Evolutionary conservation across 208 protist genomes (phyloP).

Genomic region (Acanthamoeba sp.): DNA sequence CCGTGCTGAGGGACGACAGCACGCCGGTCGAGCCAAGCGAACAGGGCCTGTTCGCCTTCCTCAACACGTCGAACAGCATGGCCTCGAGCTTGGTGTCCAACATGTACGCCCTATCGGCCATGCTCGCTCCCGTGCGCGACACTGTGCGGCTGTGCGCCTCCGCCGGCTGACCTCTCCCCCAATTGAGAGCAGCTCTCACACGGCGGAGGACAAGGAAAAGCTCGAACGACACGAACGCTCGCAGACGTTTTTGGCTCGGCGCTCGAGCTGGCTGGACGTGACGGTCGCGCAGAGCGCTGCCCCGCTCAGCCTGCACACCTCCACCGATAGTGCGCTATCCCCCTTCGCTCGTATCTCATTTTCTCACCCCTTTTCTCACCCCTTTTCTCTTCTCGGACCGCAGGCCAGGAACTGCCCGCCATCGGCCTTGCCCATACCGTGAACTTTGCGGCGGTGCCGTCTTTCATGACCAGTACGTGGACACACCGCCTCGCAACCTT

Average conservation of each 20-base stretch:
- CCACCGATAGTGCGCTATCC: not conserved
- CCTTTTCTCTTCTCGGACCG: too few relatives aligned
- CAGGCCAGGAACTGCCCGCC: not conserved
- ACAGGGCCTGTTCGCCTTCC: not conserved
- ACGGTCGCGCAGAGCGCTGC: not conserved
- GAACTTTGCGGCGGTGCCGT: not conserved
- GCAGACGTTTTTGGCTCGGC: not conserved
- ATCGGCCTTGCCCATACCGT: not conserved
- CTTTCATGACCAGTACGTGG: too few relatives aligned
- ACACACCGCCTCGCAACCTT: too few relatives aligned
- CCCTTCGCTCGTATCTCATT: too few relatives aligned
- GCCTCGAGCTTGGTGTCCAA: not conserved
- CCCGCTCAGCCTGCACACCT: not conserved
- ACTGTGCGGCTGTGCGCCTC: not conserved
- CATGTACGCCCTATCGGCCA: not conserved
- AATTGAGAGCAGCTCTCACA: not conserved
- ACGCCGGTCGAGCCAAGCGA: not conserved
- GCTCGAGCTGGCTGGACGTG: not conserved
- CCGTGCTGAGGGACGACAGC: not conserved
- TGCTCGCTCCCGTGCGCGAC: too few relatives aligned
- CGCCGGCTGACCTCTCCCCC: too few relatives aligned
- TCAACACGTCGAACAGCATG: constrained; percentile 9
- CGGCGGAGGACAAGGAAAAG: not conserved
- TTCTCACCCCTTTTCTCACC: not conserved
- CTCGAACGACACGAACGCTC: not conserved